Conservation (phyloP, 2,329 filamentous ascomycete genomes). For the Graphiopsis chlorocephala region DNA sequence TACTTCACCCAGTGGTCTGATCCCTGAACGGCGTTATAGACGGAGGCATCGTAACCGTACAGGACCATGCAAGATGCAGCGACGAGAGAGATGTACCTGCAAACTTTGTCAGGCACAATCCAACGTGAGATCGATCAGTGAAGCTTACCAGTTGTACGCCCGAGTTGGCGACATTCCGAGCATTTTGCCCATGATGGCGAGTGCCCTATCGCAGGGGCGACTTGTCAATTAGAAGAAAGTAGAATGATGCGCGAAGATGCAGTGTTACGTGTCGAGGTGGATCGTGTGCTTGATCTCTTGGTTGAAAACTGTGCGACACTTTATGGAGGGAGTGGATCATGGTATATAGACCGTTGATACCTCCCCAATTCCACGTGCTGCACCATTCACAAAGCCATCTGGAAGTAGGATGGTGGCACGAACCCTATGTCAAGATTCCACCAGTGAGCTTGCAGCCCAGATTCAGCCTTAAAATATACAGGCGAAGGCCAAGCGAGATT, state of each 20-base stretch:
- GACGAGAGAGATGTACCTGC: slow-evolving; percentile 65
- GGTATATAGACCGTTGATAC: neutral
- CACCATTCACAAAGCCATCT: neutral
- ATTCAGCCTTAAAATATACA: neutral
- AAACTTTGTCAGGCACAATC: slow-evolving; percentile 23
- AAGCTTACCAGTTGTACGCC: slow-evolving; percentile 40
- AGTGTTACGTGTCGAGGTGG: neutral
- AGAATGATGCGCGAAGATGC: neutral
- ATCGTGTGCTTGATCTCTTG: neutral
- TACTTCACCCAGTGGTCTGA: slow-evolving; percentile 65
- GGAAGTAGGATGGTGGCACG: neutral
- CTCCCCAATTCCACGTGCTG: slow-evolving; percentile 2
- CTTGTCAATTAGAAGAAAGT: neutral
- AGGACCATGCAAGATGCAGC: slow-evolving; percentile 73
- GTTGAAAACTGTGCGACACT: neutral
- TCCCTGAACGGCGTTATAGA: slow-evolving; percentile 70
- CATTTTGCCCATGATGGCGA: neutral
- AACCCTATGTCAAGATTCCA: neutral
- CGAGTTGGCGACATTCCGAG: slow-evolving; percentile 33
- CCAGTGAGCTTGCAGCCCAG: slow-evolving; percentile 12
- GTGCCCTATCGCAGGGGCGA: neutral
- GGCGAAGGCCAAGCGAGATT: neutral
- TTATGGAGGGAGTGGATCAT: neutral
- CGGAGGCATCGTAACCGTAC: slow-evolving; percentile 71
- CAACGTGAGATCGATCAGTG: slow-evolving; percentile 30